phyloP scores from a whole-genome alignment of 768 basidiomycete genomes.

The Podaxis pistillaris region DNA sequence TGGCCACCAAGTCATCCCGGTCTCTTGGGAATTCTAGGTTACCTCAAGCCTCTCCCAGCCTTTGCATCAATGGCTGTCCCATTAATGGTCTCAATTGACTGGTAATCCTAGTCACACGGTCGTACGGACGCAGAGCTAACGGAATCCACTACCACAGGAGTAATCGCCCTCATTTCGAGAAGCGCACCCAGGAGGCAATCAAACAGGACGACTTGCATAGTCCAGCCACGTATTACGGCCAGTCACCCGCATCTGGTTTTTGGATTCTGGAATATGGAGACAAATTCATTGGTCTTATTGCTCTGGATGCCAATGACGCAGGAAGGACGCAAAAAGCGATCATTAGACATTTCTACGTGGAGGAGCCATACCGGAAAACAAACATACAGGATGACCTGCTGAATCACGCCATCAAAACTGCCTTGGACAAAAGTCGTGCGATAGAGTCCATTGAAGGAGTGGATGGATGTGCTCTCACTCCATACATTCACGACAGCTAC shows the following conservation, averaged over 20 bases:
- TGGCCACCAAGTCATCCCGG: constrained; percentile 57
- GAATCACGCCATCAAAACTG: constrained; percentile 51
- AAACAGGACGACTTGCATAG: constrained; percentile 54
- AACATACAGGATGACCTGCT: constrained; percentile 67
- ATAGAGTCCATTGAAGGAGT: constrained; percentile 45
- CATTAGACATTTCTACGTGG: constrained; percentile 75
- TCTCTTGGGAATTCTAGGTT: constrained; percentile 33
- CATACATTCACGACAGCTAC: constrained; percentile 47
- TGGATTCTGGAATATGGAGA: constrained; percentile 64
- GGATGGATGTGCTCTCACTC: constrained; percentile 46
- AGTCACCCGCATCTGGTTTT: constrained; percentile 62
- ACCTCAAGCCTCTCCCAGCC: constrained; percentile 60
- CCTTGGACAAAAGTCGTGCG: constrained; percentile 45
- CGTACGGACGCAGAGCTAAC: background rate
- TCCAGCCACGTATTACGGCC: constrained; percentile 53
- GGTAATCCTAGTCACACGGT: constrained; percentile 38
- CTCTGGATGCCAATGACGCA: constrained; percentile 56
- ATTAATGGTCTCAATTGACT: constrained; percentile 66
- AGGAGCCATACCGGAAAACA: constrained; percentile 56
- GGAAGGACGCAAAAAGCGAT: constrained; percentile 51
- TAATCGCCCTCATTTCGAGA: constrained; percentile 69
- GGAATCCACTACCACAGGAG: constrained; percentile 41
- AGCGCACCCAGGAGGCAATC: constrained; percentile 47
- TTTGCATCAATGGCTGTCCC: constrained; percentile 64
- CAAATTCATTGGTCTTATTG: constrained; percentile 65